These are phyloP conservation scores for Entrophospora sp. DNA, from an alignment of 192 early-diverging fungal species.

Conservation along the genomic window DNA sequence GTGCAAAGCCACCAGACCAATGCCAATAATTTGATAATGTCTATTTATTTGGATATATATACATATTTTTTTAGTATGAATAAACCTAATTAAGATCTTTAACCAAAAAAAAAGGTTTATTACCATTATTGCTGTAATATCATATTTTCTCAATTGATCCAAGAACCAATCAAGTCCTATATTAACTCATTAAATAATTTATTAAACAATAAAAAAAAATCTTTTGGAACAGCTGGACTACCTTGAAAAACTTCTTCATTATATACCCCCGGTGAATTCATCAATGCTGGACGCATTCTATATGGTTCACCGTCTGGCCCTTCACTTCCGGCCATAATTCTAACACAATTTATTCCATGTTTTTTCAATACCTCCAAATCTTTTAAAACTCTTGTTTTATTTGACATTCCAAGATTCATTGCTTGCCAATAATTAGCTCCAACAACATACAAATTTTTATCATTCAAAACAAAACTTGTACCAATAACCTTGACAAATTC, in stretches of 20 bases:
- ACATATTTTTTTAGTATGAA: too few relatives aligned
- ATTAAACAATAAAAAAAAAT: background rate
- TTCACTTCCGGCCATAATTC: conserved; percentile 55
- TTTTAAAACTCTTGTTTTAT: conserved; percentile 40
- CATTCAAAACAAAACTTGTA: conserved; percentile 27
- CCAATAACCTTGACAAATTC: conserved; percentile 39
- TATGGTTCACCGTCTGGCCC: conserved; percentile 46
- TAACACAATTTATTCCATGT: conserved; percentile 49
- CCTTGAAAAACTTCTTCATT: conserved; percentile 47
- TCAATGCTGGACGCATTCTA: conserved; percentile 51
- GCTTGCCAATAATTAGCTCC: conserved; percentile 72
- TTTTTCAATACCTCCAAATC: conserved; percentile 39
- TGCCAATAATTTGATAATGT: conserved; percentile 60
- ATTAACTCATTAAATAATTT: background rate
- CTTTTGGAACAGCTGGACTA: background rate
- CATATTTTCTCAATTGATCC: conserved; percentile 38
- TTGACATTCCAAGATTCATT: conserved; percentile 51
- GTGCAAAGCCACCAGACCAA: conserved; percentile 58
- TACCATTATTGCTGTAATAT: conserved; percentile 47
- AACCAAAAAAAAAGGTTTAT: too few relatives aligned
- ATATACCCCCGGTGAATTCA: conserved; percentile 43
- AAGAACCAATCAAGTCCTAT: conserved; percentile 50
- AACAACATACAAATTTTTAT: conserved; percentile 26
- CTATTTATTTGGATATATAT: conserved; percentile 18
- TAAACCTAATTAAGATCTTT: too few relatives aligned